Evolutionary conservation across 2,329 filamentous ascomycete genomes (phyloP), one percentile per base, ranked within the genome.

Genomic region (Penicillium sp.): DNA sequence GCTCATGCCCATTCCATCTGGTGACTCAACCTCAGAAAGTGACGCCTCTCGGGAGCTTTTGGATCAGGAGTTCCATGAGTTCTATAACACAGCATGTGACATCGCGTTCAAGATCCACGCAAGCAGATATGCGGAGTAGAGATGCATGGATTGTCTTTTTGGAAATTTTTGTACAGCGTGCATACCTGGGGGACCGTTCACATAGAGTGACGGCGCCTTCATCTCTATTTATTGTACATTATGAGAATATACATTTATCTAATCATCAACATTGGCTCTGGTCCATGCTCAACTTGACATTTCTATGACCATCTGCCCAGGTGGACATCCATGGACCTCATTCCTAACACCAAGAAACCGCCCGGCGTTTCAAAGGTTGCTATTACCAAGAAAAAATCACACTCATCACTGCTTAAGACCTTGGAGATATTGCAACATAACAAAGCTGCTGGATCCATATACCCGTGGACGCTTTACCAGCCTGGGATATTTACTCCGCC

Each of bases 91-190:
- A 11, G 70, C 74, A 14, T 76, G 73, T 52, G 61, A 67, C 10
- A 63, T 77, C 64, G 72, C 74, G 22, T 75, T 76, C 55, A 60
- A 70, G 50, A 53, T 75, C 40, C 66, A 71, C 22, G 46, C 31
- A 6, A 50, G 43, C 21, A 44, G 52, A 45, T 43, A 45, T 29
- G 18, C 43, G 52, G 40, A 54, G 49, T 44, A 34, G 43, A 10
- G 16, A n/a, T 10, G 18, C 46, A 32, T 42, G 34, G 14, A 14
- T 44, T 6, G 31, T 43, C 36, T 48, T 46, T 18, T 24, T 56
- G 34, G 38, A 57, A 39, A 39, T 47, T 53, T 31, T 9, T 49
- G 51, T 50, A 54, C 40, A 54, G 52, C 47, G 47, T 54, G 32
- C 40, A 49, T 45, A n/a, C 34, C 13, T 36, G 34, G 24, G 9